These are phyloP conservation scores for Lycium ferocissimum DNA, from an alignment of 257 asterid genomes.

Conservation along the genomic window DNA sequence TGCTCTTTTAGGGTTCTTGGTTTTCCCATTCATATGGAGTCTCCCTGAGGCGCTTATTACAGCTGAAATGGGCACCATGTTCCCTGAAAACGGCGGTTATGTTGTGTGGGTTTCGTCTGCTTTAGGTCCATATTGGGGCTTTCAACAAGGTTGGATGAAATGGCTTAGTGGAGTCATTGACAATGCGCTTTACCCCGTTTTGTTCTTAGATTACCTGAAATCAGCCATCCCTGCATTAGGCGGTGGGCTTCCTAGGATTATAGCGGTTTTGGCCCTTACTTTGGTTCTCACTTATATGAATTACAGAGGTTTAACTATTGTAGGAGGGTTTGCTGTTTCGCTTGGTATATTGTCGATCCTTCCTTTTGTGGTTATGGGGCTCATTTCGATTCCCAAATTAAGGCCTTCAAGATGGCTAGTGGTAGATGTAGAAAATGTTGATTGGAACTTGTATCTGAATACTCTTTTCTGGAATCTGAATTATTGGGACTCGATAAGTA, in stretches of 20 bases:
- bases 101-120: conserved; percentile 31
- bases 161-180: conserved; percentile 27
- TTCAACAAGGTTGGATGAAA: conserved; percentile 31
- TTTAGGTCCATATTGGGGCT: conserved; percentile 28
- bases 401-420: conserved; percentile 25
- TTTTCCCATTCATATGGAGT: conserved; percentile 31
- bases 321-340: conserved; percentile 25
- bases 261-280: conserved; percentile 16
- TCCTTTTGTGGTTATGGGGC: conserved; percentile 26
- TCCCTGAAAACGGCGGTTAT: conserved; percentile 31
- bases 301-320: conserved; percentile 31
- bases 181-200: conserved; percentile 28
- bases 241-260: neutral
- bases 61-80: conserved; percentile 32
- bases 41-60: conserved; percentile 27
- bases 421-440: conserved; percentile 16
- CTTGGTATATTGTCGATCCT: conserved; percentile 26
- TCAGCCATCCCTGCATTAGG: conserved; percentile 30
- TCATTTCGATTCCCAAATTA: conserved; percentile 25
- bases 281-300: conserved; percentile 27
- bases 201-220: conserved; percentile 29
- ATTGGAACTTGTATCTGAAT: conserved; percentile 34
- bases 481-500: conserved; percentile 29
- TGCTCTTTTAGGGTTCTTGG: conserved; percentile 29
- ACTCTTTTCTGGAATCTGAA: conserved; percentile 30